These are phyloP conservation scores for Trichophyton simii DNA, from an alignment of 2,329 filamentous ascomycete genomes.

Conservation along the genomic window DNA sequence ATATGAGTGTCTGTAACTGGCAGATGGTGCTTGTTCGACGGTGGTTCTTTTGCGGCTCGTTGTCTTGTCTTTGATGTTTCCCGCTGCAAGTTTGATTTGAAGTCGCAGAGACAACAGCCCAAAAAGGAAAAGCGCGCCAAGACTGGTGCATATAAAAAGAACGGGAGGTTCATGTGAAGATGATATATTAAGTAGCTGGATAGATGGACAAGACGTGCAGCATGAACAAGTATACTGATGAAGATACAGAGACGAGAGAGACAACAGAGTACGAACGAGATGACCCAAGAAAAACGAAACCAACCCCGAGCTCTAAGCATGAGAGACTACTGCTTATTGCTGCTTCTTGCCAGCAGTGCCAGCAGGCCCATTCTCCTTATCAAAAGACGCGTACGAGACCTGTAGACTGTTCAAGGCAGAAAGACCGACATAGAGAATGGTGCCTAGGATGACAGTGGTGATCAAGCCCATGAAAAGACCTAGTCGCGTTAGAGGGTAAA, in stretches of 20 bases:
- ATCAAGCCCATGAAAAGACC: slow-evolving; percentile 82
- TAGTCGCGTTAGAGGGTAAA: slow-evolving; percentile 25
- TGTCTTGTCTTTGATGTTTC: not conserved
- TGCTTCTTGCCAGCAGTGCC: slow-evolving; percentile 67
- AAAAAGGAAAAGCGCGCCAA: slow-evolving; percentile 4
- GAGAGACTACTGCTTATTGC: slow-evolving; percentile 12
- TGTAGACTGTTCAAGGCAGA: slow-evolving; percentile 65
- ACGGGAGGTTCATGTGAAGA: not conserved
- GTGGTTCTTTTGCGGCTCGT: not conserved
- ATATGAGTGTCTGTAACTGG: not conserved
- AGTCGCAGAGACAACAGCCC: not conserved
- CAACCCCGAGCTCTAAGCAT: not conserved
- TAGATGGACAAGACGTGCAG: not conserved
- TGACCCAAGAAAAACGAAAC: not conserved
- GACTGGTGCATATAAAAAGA: not conserved
- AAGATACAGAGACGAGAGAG: slow-evolving; percentile 1
- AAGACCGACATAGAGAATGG: slow-evolving; percentile 68
- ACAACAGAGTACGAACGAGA: not conserved
- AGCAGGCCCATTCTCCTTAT: slow-evolving; percentile 85
- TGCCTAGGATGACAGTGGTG: slow-evolving; percentile 56
- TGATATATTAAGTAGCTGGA: not conserved
- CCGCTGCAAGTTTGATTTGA: not conserved
- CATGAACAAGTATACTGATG: not conserved
- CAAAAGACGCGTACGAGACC: slow-evolving; percentile 88
- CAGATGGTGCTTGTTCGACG: not conserved